A percentile compares a stretch with the other conserved stretches of the same genome.
Conservation (phyloP, 495 filamentous ascomycete species). For the Xylaria curta region DNA sequence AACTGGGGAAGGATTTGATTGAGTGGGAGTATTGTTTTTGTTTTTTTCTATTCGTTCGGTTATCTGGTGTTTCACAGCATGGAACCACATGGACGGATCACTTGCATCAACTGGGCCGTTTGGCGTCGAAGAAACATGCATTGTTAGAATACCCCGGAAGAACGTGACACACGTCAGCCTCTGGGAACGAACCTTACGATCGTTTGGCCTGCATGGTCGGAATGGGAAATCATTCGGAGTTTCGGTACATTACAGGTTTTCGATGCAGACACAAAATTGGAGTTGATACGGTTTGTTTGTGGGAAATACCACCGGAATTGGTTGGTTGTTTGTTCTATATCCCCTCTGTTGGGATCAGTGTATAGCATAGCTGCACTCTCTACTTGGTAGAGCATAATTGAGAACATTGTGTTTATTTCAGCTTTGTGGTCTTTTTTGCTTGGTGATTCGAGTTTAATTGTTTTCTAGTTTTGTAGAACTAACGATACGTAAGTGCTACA, state of each 20-base stretch:
- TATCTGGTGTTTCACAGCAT: slow-evolving; percentile 5
- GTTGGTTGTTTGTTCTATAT: background rate
- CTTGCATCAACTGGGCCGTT: background rate
- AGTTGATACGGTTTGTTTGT: background rate
- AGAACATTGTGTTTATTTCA: background rate
- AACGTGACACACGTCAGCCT: background rate
- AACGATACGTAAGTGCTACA: no score
- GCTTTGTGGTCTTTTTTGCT: background rate
- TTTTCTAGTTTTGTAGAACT: background rate
- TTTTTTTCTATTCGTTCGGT: background rate
- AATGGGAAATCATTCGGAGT: background rate
- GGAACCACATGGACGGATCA: slow-evolving; percentile 2
- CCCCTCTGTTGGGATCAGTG: background rate
- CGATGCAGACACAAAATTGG: background rate
- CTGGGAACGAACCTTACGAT: background rate
- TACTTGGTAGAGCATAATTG: background rate
- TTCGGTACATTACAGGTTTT: background rate
- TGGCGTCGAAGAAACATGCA: slow-evolving; percentile 9
- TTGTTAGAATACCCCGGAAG: slow-evolving; percentile 7
- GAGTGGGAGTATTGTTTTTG: background rate
- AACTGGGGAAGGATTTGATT: background rate
- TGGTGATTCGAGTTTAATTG: background rate
- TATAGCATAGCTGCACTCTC: background rate
- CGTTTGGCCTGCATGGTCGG: slow-evolving; percentile 3
- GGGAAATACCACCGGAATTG: background rate